A percentile compares a stretch with the other conserved stretches of the same genome.
phyloP scores from a whole-genome alignment of 1,139 yeast genomes.

The Yamadazyma aaseri region DNA sequence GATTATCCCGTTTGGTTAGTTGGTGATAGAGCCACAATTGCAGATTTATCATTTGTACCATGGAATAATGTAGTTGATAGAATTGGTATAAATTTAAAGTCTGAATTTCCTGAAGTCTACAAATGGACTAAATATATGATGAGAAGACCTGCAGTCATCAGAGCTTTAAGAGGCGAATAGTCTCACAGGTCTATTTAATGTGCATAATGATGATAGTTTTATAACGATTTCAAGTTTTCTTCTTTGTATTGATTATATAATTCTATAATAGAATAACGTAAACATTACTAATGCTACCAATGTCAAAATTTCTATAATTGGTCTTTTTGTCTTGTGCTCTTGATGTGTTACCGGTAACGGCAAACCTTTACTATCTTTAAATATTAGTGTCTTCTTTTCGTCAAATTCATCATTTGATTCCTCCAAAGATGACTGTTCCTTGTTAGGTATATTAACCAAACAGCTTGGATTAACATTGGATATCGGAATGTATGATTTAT shows the following conservation, averaged over 20 bases:
- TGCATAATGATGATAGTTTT: conserved; percentile 8
- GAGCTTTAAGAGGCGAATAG: conserved; percentile 69
- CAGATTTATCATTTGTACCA: conserved; percentile 90
- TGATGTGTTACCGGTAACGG: conserved; percentile 3
- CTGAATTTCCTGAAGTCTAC: conserved; percentile 92
- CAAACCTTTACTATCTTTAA: not conserved
- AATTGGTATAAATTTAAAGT: conserved; percentile 82
- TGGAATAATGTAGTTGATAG: conserved; percentile 97
- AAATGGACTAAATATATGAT: conserved; percentile 94
- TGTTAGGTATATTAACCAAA: no score
- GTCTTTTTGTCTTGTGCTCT: not conserved
- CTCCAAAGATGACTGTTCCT: not conserved
- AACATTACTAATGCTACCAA: not conserved
- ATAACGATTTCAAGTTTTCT: conserved; percentile 1
- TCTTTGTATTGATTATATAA: conserved; percentile 1
- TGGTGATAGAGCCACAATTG: conserved; percentile 86
- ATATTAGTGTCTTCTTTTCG: no score
- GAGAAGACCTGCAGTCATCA: conserved; percentile 81
- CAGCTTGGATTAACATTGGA: no score
- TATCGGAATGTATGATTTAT: not conserved
- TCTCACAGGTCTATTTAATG: conserved; percentile 4
- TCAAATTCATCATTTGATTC: no score
- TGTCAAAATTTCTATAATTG: not conserved
- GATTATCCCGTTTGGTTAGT: conserved; percentile 96
- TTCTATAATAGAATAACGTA: not conserved